Evolutionary conservation across 331 rosid species (phyloP).

Genomic region (Acacia concinna): DNA sequence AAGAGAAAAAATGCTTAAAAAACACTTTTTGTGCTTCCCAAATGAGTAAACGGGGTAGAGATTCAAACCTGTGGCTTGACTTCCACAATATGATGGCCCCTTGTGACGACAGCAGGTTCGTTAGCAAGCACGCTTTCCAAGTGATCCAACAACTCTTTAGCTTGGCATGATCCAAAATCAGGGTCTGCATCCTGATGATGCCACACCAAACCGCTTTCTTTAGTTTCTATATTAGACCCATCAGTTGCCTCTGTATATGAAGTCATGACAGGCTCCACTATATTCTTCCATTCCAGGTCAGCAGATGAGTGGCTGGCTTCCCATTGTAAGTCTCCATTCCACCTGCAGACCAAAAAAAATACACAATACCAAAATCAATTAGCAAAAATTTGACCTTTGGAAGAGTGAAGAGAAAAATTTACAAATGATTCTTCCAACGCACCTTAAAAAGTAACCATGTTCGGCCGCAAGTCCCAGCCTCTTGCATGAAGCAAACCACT

Average conservation of each 20-base stretch:
- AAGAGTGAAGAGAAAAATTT: background rate
- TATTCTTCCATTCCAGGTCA: slow-evolving; percentile 88
- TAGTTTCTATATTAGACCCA: slow-evolving; percentile 79
- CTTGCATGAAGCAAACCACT: slow-evolving; percentile 83
- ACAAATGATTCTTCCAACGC: slow-evolving; percentile 10
- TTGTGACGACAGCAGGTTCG: slow-evolving; percentile 80
- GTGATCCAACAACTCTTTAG: slow-evolving; percentile 86
- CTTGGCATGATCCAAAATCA: slow-evolving; percentile 92
- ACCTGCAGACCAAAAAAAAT: slow-evolving; percentile 51
- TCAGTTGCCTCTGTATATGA: slow-evolving; percentile 88
- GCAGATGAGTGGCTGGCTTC: slow-evolving; percentile 66
- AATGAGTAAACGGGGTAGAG: background rate
- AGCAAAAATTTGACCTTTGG: background rate
- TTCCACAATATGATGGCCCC: slow-evolving; percentile 95
- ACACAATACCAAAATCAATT: background rate
- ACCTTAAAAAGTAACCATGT: slow-evolving; percentile 91
- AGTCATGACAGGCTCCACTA: slow-evolving; percentile 90
- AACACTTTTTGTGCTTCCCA: no score
- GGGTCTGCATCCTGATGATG: slow-evolving; percentile 97
- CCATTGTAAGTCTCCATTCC: slow-evolving; percentile 76
- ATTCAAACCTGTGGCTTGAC: slow-evolving; percentile 76
- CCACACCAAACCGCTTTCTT: slow-evolving; percentile 96
- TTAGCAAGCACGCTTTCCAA: slow-evolving; percentile 91
- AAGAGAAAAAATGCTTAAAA: no score
- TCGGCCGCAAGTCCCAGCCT: slow-evolving; percentile 87